Base-by-base conservation (phyloP, 441 rosid genomes). In the Croton laevigatus region DNA sequence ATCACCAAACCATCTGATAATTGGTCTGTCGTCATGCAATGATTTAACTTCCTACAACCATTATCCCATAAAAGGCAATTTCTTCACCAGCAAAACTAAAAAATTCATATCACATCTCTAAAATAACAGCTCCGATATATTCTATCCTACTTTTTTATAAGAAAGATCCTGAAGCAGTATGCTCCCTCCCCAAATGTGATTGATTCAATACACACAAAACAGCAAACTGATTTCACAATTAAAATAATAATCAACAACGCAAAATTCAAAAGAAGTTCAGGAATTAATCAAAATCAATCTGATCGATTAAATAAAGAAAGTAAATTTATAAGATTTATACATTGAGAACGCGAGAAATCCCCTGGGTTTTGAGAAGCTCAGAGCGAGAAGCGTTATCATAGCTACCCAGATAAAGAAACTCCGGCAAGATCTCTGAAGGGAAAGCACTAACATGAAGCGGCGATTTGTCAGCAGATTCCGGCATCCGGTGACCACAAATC, bases 331-430 rank as follows among this genome's bases (percentile, higher is more conserved):
- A 65, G 16, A 46, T 37, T 37, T 78, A 59, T 65, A 94, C 98
- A 85, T 94, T 94, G 76, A 94, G 99, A 68, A 92, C 81, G 19
- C 91, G 90, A 77, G 96, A 79, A 55, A 94, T 90, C 63, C 99
- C 94, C 65, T 84, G 96, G 69, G 96, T 76, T 79, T 90, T 90
- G 71, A 94, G 99, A 52, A 94, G 83, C 81, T 89, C 99, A 8
- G 99, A 88, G 68, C 96, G 94, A 53, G 99, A 94, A 49, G 98
- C 99, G 89, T 94, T 88, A 76, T 94, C 93, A 83, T 94, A 94
- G 82, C 96, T 90, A 0, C 99, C 99, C 75, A 94, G 77, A 71
- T 86, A 94, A 37, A 94, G 96, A 78, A 94, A 94, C 64, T 89
- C 87, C 37, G 97, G 94, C 78, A 94, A 76, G 83, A 94, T 90